Percentiles rank a stretch among this genome's conserved stretches.
Evolutionary conservation across 2,329 filamentous ascomycete species (phyloP).

Genomic region (Pseudogymnoascus pannorum): DNA sequence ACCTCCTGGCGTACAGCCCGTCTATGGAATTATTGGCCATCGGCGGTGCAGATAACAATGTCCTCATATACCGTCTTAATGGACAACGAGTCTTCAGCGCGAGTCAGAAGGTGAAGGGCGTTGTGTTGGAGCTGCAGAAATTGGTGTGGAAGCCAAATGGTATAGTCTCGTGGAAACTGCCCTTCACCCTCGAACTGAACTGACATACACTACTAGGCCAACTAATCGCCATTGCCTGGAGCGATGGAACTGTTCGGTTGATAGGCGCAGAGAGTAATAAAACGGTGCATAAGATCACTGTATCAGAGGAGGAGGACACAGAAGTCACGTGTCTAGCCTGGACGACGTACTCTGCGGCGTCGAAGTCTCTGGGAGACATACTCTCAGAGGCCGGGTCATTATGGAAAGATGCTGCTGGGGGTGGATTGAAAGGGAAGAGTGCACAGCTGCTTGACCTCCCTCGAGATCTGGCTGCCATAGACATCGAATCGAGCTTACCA

Average conservation of each 20-base stretch:
- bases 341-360: conserved; percentile 24
- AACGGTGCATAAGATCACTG: conserved; percentile 61
- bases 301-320: conserved; percentile 19
- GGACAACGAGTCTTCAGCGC: conserved; percentile 59
- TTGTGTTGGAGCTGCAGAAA: conserved; percentile 32
- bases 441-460: conserved; percentile 49
- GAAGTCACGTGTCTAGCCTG: conserved; percentile 39
- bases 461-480: conserved; percentile 63
- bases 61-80: conserved; percentile 72
- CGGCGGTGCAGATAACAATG: conserved; percentile 57
- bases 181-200: background rate
- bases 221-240: conserved; percentile 76
- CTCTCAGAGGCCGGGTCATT: conserved; percentile 12
- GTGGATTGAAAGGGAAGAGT: background rate
- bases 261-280: conserved; percentile 77
- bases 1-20: conserved; percentile 68
- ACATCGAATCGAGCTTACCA: conserved; percentile 68
- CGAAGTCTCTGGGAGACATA: conserved; percentile 6
- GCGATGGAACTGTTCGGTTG: conserved; percentile 68
- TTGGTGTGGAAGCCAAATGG: conserved; percentile 31
- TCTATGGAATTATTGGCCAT: conserved; percentile 77
- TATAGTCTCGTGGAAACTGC: conserved; percentile 12
- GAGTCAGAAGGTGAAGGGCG: conserved; percentile 29
- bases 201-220: conserved; percentile 43
- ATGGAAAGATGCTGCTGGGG: background rate